Base-by-base conservation (phyloP, 2,329 filamentous ascomycete species). In the Fusarium austroafricanum region DNA sequence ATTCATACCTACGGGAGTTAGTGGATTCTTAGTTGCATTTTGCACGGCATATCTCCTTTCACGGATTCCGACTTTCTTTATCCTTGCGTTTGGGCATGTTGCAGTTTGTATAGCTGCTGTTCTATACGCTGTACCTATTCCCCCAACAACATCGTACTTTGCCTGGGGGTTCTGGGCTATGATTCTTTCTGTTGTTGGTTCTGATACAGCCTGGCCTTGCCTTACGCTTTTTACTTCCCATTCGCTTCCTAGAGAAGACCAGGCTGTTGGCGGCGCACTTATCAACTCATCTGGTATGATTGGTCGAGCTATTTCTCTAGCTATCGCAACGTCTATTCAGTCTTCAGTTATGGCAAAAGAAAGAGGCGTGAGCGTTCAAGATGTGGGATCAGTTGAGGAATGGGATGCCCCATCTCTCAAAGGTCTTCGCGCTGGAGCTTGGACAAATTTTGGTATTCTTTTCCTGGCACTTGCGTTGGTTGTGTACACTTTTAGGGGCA, bases 161-260 rank as follows among this genome's bases (percentile, higher is more conserved):
- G 90, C 90, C 4, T 90, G 85, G 67, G 89, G 86, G 0, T 81
- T 93, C 20, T 85, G 85, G 3, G 89, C 89, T 10, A 92, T 92
- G 87, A 76, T 89, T 1, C 78, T 92, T 5, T 83, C 84, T 9
- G 89, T 91, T 10, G 80, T 90, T 35, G 90, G 90, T 31, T 87
- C 89, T 5, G 90, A 92, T 72, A 90, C 87, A 0, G 82, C 89
- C 0, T 91, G 87, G 82, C 89, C 90, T 0, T 86, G 86, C 6
- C 79, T 92, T 18, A 89, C 87, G 0, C 82, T 92, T 1, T 91
- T 90, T 73, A 89, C 87, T 0, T 89, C 89, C 0, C 86, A 87
- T 62, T 82, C 85, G 1, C 80, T 92, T 1, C 86, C 89, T 0
- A 79, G 81, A 1, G 85, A 87, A 49, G 89, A 92, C 64, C 90